A percentile compares a stretch with the other conserved stretches of the same genome.
Conservation (phyloP, 2,329 filamentous ascomycete genomes). For the Harringtonia lauricola region DNA sequence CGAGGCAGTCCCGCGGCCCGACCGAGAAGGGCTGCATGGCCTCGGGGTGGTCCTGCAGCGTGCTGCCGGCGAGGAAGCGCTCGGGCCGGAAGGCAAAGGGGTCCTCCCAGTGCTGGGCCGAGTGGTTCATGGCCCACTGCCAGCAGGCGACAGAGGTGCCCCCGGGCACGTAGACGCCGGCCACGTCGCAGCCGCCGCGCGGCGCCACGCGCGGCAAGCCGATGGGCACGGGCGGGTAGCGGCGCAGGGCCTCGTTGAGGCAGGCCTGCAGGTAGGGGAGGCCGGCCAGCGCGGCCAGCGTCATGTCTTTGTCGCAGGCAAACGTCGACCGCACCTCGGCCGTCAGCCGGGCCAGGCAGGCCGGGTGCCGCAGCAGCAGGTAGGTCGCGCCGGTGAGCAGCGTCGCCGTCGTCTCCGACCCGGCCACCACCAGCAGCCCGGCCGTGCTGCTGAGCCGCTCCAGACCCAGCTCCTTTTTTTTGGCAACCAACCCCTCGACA, state of each 20-base stretch:
- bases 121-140: constrained; percentile 8
- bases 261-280: constrained; percentile 10
- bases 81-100: constrained; percentile 7
- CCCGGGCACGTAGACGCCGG: constrained; percentile 21
- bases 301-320: constrained; percentile 15
- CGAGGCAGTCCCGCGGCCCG: constrained; percentile 9
- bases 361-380: constrained; percentile 16
- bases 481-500: constrained; percentile 14
- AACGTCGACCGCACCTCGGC: constrained; percentile 18
- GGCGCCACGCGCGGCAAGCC: constrained; percentile 8
- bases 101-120: constrained; percentile 2
- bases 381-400: constrained; percentile 20
- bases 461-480: constrained; percentile 3
- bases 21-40: constrained; percentile 7
- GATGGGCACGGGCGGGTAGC: constrained; percentile 9
- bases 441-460: constrained; percentile 5
- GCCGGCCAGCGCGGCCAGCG: constrained; percentile 1
- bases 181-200: constrained; percentile 18
- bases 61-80: constrained; percentile 4
- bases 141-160: constrained; percentile 9
- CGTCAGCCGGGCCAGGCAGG: constrained; percentile 12
- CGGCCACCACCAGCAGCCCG: constrained; percentile 18
- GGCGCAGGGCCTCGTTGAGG: constrained; percentile 10
- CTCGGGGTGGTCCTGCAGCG: constrained; percentile 4
- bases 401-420: constrained; percentile 36